phyloP scores from a whole-genome alignment of 352 stramenopile genomes.

The Phytophthora ohioensis region DNA sequence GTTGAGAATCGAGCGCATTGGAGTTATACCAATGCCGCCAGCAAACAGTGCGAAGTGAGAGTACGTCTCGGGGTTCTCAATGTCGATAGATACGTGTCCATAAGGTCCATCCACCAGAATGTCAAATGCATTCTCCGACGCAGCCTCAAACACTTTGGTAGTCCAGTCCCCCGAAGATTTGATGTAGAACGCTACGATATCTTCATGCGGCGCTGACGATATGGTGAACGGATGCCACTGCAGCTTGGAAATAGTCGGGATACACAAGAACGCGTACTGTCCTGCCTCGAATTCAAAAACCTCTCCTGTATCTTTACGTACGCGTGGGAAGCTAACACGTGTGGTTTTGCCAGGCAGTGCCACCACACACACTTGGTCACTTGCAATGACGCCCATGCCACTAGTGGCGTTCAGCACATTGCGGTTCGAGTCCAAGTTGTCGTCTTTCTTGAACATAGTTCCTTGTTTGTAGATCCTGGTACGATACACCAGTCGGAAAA shows the following conservation, averaged over 20 bases:
- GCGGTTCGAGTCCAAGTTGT: constrained; percentile 6
- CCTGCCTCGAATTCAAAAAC: constrained; percentile 43
- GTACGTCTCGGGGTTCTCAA: constrained; percentile 44
- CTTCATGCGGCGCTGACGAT: constrained; percentile 66
- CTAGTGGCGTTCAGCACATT: constrained; percentile 15
- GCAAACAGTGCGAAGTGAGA: constrained; percentile 53
- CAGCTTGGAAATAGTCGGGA: constrained; percentile 60
- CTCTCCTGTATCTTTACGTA: constrained; percentile 37
- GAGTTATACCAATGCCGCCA: constrained; percentile 56
- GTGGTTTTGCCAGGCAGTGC: constrained; percentile 34
- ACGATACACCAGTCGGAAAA: constrained; percentile 39
- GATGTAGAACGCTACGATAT: constrained; percentile 62
- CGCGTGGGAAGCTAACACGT: constrained; percentile 43
- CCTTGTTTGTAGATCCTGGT: constrained; percentile 27
- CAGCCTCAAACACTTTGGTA: constrained; percentile 30
- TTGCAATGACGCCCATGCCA: constrained; percentile 27
- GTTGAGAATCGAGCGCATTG: constrained; percentile 46
- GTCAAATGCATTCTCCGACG: constrained; percentile 16
- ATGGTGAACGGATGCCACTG: constrained; percentile 92
- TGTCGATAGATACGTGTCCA: constrained; percentile 39
- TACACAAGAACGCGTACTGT: constrained; percentile 80
- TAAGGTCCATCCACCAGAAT: constrained; percentile 55
- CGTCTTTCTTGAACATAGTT: constrained; percentile 20
- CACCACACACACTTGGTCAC: constrained; percentile 15
- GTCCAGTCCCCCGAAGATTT: constrained; percentile 65